These are phyloP conservation scores for Xylaria bambusicola DNA, from an alignment of 495 filamentous ascomycete species.

Conservation along the genomic window DNA sequence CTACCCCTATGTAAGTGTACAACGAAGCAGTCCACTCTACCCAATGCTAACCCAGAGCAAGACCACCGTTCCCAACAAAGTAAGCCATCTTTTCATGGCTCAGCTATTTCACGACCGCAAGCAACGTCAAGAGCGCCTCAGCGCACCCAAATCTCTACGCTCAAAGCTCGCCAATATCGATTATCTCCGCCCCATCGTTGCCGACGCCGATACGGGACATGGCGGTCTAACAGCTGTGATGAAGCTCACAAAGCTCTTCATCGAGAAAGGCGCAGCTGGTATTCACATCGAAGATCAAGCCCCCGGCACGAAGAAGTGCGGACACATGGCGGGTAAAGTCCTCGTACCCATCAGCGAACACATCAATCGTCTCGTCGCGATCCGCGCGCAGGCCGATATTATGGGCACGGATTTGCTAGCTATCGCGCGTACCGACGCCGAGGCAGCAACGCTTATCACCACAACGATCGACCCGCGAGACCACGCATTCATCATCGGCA, in stretches of 20 bases:
- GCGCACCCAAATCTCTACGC: slow-evolving; percentile 72
- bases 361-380: slow-evolving; percentile 96
- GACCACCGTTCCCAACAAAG: slow-evolving; percentile 99
- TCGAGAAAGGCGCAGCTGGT: slow-evolving; percentile 95
- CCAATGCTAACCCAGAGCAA: slow-evolving; percentile 35
- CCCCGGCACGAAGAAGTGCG: slow-evolving; percentile 98
- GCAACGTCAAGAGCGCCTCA: slow-evolving; percentile 91
- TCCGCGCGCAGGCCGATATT: slow-evolving; percentile 96
- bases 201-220: slow-evolving; percentile 96
- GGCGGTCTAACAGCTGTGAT: slow-evolving; percentile 96
- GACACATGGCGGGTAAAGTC: slow-evolving; percentile 99
- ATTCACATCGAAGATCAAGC: slow-evolving; percentile 99
- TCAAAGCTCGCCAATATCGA: slow-evolving; percentile 78
- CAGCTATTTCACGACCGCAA: slow-evolving; percentile 99
- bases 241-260: slow-evolving; percentile 98
- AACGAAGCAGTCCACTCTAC: not conserved
- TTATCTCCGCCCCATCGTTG: slow-evolving; percentile 94
- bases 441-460: slow-evolving; percentile 96
- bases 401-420: slow-evolving; percentile 91
- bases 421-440: slow-evolving; percentile 93
- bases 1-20: slow-evolving; percentile 86
- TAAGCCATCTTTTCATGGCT: slow-evolving; percentile 93
- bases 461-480: slow-evolving; percentile 94
- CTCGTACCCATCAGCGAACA: slow-evolving; percentile 96
- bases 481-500: slow-evolving; percentile 88